Conservation (phyloP, 371 early-diverging fungal species). For the Phascolomyces articulosus region DNA sequence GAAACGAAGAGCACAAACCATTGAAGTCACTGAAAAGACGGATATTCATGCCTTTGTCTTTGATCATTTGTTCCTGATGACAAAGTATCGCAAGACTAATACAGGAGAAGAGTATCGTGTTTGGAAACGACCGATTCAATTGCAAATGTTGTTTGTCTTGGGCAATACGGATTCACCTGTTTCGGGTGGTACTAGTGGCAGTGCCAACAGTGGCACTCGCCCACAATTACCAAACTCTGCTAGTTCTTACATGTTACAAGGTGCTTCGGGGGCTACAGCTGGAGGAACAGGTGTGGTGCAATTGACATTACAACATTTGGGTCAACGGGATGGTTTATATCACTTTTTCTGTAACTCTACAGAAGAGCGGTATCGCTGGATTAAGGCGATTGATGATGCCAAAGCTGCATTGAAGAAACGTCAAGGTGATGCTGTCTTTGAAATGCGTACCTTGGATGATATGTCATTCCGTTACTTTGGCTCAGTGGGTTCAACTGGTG, state of each 20-base stretch:
- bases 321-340: conserved; percentile 41
- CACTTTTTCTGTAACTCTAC: conserved; percentile 54
- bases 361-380: conserved; percentile 84
- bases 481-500: conserved; percentile 21
- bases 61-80: conserved; percentile 86
- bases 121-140: conserved; percentile 68
- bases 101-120: conserved; percentile 66
- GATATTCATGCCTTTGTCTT: conserved; percentile 85
- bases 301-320: conserved; percentile 40
- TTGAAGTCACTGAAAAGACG: conserved; percentile 67
- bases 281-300: conserved; percentile 18
- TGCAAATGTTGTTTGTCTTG: conserved; percentile 59
- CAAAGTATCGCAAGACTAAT: conserved; percentile 62
- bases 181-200: background rate
- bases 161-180: conserved; percentile 21
- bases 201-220: too few relatives aligned
- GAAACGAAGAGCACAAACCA: conserved; percentile 67
- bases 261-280: background rate
- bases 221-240: conserved; percentile 3
- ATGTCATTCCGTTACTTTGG: conserved; percentile 36
- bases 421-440: conserved; percentile 67
- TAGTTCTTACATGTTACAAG: conserved; percentile 5
- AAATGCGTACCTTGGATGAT: conserved; percentile 57
- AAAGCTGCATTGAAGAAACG: conserved; percentile 48
- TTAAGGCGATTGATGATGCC: conserved; percentile 83